A percentile compares a stretch with the other conserved stretches of the same genome.
These are phyloP conservation scores for Fusarium torreyae DNA, from an alignment of 2,329 filamentous ascomycete species.

Conservation along the genomic window DNA sequence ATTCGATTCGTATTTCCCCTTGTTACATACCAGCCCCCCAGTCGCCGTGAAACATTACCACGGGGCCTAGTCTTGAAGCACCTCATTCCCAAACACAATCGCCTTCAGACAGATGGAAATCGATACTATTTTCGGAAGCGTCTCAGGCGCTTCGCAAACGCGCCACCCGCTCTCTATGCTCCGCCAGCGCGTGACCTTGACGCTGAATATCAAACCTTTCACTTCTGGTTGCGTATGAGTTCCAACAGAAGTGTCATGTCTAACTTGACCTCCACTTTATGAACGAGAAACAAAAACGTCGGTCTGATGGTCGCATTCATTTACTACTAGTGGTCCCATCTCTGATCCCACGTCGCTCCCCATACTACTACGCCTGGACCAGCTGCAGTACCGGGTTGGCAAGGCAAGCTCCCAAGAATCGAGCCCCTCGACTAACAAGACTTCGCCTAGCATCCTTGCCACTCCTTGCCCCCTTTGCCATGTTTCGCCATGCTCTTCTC, in stretches of 20 bases:
- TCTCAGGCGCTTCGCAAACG: constrained; percentile 48
- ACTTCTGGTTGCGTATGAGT: constrained; percentile 3
- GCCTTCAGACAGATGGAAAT: constrained; percentile 33
- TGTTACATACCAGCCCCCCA: constrained; percentile 27
- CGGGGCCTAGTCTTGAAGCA: constrained; percentile 34
- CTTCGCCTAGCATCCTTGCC: constrained; percentile 15
- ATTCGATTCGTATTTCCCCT: constrained; percentile 31
- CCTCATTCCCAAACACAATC: constrained; percentile 35
- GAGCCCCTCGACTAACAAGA: constrained; percentile 7
- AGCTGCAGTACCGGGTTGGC: constrained; percentile 11
- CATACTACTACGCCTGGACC: constrained; percentile 34
- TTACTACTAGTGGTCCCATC: constrained; percentile 25
- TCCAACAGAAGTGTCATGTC: not conserved
- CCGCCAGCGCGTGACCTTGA: constrained; percentile 5
- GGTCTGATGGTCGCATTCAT: constrained; percentile 30
- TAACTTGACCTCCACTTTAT: not conserved
- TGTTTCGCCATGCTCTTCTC: constrained; percentile 2
- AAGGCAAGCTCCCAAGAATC: constrained; percentile 12
- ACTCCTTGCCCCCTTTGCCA: constrained; percentile 1
- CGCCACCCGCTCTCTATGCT: constrained; percentile 35
- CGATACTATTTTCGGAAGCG: constrained; percentile 46
- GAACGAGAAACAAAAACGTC: constrained; percentile 15
- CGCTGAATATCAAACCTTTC: not conserved
- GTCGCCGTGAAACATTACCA: constrained; percentile 45
- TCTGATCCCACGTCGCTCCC: constrained; percentile 36